Evolutionary conservation across 2,329 filamentous ascomycete genomes (phyloP), one percentile per base, ranked within the genome.

Genomic region (Didymella lethalis): DNA sequence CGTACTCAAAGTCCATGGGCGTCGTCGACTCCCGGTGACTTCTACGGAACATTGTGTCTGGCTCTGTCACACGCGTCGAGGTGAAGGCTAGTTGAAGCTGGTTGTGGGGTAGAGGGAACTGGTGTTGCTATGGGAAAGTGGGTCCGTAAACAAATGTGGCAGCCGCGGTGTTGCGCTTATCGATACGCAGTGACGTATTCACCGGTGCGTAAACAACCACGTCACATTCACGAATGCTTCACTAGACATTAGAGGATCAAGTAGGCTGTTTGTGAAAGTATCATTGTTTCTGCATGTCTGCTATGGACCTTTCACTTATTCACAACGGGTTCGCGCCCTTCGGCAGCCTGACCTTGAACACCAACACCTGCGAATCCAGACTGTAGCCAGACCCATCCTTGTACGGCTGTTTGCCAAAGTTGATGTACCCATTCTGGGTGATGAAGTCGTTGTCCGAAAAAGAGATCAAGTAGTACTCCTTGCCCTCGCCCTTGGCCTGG

Each of bases 391-490:
- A 85, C 4, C 70, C 77, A 67, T 90, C 88, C 2, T 78, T 74
- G 64, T 87, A 90, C 8, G 73, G 72, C 38, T 85, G 80, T 55
- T 80, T 77, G 5, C 88, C 88, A 59, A 79, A 81, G 64, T 90
- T 84, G 73, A 88, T 78, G 59, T 79, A 82, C 0, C 84, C 88
- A 72, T 91, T 80, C 73, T 91, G 88, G 0, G 89, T 91, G 56
- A 92, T 87, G 66, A 91, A 91, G 73, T 92, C 89, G 69, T 92
- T 90, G 67, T 92, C 90, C 56, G 85, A 89, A 48, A 90, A 76
- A 12, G 83, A 85, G 61, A 92, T 85, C 32, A 92, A 71, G 69
- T 87, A 91, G 74, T 86, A 91, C 75, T 90, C 87, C 71, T 90
- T 85, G 26, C 85, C 83, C 55, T 85, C 80, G 23, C 75, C 71